Evolutionary conservation across 768 basidiomycete species (phyloP).

Genomic region (Porpolomopsis calyptriformis): DNA sequence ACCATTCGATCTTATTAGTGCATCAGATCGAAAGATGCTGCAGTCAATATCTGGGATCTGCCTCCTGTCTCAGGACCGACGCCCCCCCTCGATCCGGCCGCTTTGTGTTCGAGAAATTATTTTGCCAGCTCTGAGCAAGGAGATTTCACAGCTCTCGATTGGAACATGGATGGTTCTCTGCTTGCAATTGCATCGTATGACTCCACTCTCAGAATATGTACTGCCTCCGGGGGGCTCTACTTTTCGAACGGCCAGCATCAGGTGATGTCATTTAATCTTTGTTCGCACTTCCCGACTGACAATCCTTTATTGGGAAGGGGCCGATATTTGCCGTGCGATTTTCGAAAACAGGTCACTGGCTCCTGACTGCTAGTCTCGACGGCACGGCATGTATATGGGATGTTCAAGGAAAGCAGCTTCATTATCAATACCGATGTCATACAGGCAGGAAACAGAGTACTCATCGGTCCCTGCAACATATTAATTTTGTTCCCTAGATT

Average conservation of each 20-base stretch:
- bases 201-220: conserved; percentile 56
- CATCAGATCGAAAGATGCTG: conserved; percentile 62
- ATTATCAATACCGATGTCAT: conserved; percentile 56
- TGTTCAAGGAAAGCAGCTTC: conserved; percentile 46
- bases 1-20: not conserved
- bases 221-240: conserved; percentile 49
- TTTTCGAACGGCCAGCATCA: conserved; percentile 54
- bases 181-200: conserved; percentile 76
- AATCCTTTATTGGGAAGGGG: conserved; percentile 42
- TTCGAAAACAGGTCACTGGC: conserved; percentile 61
- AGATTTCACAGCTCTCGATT: conserved; percentile 69
- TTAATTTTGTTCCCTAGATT: conserved; percentile 32
- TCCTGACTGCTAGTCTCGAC: conserved; percentile 70
- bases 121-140: conserved; percentile 36
- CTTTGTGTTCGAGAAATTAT: conserved; percentile 29
- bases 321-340: conserved; percentile 75
- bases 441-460: conserved; percentile 34
- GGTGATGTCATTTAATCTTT: conserved; percentile 30
- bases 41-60: conserved; percentile 64
- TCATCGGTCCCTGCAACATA: not conserved
- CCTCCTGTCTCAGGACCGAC: conserved; percentile 29
- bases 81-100: conserved; percentile 19
- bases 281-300: conserved; percentile 14
- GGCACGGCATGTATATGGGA: conserved; percentile 74
- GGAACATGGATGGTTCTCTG: conserved; percentile 63